Percentiles rank a stretch among this genome's conserved stretches.
phyloP scores from a whole-genome alignment of 768 basidiomycete genomes.

The Amyloporia xantha region DNA sequence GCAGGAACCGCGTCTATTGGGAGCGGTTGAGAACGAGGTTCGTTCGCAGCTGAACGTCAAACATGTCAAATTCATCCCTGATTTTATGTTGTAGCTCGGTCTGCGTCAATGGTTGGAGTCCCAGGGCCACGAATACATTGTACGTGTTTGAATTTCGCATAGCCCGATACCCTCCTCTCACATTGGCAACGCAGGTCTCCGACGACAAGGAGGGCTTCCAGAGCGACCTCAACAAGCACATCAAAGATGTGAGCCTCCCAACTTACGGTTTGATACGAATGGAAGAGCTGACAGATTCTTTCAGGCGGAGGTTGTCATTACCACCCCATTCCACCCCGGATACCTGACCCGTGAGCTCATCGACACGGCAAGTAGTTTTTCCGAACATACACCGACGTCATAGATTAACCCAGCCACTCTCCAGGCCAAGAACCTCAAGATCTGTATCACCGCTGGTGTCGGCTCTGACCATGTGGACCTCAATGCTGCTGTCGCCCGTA shows the following conservation, averaged over 20 bases:
- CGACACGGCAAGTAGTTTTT: constrained; percentile 42
- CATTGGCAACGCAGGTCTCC: constrained; percentile 45
- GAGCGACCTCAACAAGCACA: constrained; percentile 77
- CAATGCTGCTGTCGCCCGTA: constrained; percentile 75
- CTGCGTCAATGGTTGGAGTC: constrained; percentile 61
- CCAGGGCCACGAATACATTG: constrained; percentile 72
- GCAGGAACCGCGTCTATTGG: constrained; percentile 69
- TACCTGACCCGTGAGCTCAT: constrained; percentile 72
- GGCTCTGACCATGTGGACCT: constrained; percentile 90
- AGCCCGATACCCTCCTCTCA: too few species aligned
- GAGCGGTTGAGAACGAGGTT: constrained; percentile 79
- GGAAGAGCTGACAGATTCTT: neutral
- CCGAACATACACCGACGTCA: neutral
- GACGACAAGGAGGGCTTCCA: constrained; percentile 79
- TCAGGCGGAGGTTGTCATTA: constrained; percentile 74
- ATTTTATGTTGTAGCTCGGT: constrained; percentile 46
- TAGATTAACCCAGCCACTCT: neutral
- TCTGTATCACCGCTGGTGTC: constrained; percentile 87
- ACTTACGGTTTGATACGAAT: neutral
- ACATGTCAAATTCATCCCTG: neutral
- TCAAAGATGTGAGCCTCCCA: constrained; percentile 57
- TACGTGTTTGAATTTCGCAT: constrained; percentile 23
- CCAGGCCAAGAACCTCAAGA: constrained; percentile 75
- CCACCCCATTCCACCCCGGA: constrained; percentile 83
- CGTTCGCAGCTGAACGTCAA: constrained; percentile 2